phyloP scores from a whole-genome alignment of 257 asterid genomes.

The Linderniella brevidens region DNA sequence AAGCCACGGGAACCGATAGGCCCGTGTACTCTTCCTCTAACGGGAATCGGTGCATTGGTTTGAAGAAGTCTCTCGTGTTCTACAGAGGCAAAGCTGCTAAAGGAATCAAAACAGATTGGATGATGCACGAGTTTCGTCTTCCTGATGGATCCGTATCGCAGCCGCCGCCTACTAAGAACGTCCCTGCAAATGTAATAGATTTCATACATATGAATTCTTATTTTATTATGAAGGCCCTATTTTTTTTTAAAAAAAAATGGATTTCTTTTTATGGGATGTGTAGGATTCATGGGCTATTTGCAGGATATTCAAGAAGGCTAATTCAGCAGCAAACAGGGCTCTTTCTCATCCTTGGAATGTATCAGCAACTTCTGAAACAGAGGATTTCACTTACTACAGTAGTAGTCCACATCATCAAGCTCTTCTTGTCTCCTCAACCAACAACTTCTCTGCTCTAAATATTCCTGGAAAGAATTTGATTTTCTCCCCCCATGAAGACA shows the following conservation, averaged over 20 bases:
- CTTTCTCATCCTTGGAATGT: constrained; percentile 28
- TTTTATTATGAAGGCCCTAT: too few species aligned
- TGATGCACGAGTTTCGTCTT: constrained; percentile 91
- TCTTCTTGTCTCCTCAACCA: neutral
- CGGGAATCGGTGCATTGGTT: constrained; percentile 58
- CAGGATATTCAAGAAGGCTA: constrained; percentile 84
- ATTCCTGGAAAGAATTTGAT: neutral
- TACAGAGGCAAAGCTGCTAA: constrained; percentile 86
- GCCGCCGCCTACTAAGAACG: too few species aligned
- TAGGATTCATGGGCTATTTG: constrained; percentile 97
- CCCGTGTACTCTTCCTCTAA: constrained; percentile 58
- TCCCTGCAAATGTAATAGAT: too few species aligned
- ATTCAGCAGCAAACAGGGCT: constrained; percentile 54
- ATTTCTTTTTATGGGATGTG: neutral
- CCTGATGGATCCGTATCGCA: constrained; percentile 22
- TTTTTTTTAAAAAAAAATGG: too few species aligned
- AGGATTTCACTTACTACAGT: too few species aligned
- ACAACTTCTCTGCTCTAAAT: neutral
- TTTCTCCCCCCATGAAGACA: neutral
- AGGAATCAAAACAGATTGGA: constrained; percentile 90
- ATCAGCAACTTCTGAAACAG: neutral
- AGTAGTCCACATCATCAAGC: neutral
- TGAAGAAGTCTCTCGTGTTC: constrained; percentile 79
- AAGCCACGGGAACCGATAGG: constrained; percentile 86
- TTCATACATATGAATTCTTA: too few species aligned